Evolutionary conservation across 257 asterid genomes (phyloP).

Genomic region (Ajuga chamaepitys): DNA sequence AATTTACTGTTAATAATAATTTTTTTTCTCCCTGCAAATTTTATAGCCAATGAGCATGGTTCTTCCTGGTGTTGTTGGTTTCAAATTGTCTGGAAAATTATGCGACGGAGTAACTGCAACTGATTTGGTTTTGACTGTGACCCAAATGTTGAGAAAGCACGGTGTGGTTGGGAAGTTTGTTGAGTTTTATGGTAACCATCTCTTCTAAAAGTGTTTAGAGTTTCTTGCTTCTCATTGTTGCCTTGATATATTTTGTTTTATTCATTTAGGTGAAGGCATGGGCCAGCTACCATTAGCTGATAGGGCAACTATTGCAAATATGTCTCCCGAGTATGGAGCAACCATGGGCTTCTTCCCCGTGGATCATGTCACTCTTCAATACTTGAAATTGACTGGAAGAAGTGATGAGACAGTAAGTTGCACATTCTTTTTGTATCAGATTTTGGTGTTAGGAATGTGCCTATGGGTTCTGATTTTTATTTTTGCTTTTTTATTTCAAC

Average conservation of each 20-base stretch:
- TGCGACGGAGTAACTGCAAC: conserved; percentile 85
- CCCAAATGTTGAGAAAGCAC: conserved; percentile 84
- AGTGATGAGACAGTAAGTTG: conserved; percentile 9
- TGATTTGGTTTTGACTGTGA: conserved; percentile 87
- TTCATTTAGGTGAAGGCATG: conserved; percentile 70
- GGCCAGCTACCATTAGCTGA: conserved; percentile 73
- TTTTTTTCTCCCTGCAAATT: conserved; percentile 1
- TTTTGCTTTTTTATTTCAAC: conserved; percentile 9
- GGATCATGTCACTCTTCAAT: conserved; percentile 78
- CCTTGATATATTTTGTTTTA: neutral
- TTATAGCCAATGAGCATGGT: conserved; percentile 96
- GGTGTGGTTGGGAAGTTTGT: conserved; percentile 93
- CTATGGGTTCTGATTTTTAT: neutral
- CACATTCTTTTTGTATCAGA: neutral
- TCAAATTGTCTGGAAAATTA: conserved; percentile 70
- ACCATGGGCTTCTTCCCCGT: conserved; percentile 99
- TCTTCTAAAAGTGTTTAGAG: neutral
- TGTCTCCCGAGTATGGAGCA: conserved; percentile 98
- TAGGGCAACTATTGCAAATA: conserved; percentile 93
- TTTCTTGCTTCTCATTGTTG: neutral
- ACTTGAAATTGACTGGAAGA: conserved; percentile 29
- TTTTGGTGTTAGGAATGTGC: neutral
- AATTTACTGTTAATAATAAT: no score
- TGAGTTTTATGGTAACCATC: conserved; percentile 60
- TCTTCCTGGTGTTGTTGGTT: conserved; percentile 90